Base-by-base conservation (phyloP, 495 filamentous ascomycete species). In the Hypomontagnella monticulosa region DNA sequence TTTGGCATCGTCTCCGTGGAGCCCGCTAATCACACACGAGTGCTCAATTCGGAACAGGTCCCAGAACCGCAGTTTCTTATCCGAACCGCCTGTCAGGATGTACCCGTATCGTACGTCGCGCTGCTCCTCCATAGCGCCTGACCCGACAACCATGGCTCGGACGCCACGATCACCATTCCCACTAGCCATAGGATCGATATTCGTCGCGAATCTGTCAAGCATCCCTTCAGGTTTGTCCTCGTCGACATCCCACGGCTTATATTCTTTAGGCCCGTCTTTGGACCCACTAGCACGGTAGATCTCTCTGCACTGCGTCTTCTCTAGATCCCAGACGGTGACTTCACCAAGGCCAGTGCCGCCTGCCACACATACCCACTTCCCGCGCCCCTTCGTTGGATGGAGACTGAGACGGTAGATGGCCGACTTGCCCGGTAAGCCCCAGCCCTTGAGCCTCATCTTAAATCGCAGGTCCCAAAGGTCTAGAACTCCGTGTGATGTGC, bases 401-500 rank as follows among this genome's bases (percentile, higher is more conserved):
- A 95, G 76, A 50, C 85, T 78, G 3, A 98, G 79, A 7, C 92
- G 84, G 59, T 96, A 91, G 61, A 99, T 96, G 19, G 91, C 81
- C 6, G 88, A 85, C 67, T 88, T 90, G 27, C 91, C 91, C 1
- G 92, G 88, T 7, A 99, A 84, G 16, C 91, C 92, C 94, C 93
- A 98, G 4, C 88, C 90, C 75, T 91, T 93, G 27, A 97, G 76
- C 12, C 93, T 87, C 48, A 97, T 83, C 51, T 86, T 89, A 78
- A 98, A 99, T 12, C 96, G 90, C 12, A 99, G 85, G 73, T 99
- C 96, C 95, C 96, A 99, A 14, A 99, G 81, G 68, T 96, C 91
- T 6, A 99, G 79, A 44, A 97, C 88, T 3, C 96, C 96, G 67
- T 98, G 93, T 5, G 93, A 92, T 0, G 96, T 98, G 32, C 93